phyloP scores from a whole-genome alignment of 768 basidiomycete species.

The Lactarius hengduanensis region DNA sequence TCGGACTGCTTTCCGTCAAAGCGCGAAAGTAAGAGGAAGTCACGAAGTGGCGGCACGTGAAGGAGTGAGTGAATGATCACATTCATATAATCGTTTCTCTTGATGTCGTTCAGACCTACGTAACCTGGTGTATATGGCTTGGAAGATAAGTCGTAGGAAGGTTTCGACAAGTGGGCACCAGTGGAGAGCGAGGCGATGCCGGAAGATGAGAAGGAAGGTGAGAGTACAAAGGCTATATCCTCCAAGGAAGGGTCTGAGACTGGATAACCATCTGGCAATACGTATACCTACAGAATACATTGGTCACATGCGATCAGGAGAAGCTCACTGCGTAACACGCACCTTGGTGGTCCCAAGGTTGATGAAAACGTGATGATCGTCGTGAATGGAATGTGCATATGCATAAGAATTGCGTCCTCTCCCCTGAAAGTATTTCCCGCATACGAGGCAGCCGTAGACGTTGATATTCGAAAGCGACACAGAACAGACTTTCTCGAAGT shows the following conservation, averaged over 20 bases:
- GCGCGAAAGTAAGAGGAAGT: slow-evolving; percentile 77
- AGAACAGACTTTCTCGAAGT: slow-evolving; percentile 99
- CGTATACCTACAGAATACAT: slow-evolving; percentile 70
- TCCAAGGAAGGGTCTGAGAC: slow-evolving; percentile 96
- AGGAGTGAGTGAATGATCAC: slow-evolving; percentile 92
- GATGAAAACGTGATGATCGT: slow-evolving; percentile 98
- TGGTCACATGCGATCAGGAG: slow-evolving; percentile 3
- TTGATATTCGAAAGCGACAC: slow-evolving; percentile 96
- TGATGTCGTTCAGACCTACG: slow-evolving; percentile 97
- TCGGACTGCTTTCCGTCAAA: slow-evolving; percentile 78
- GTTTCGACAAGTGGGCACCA: slow-evolving; percentile 58
- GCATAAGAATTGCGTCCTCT: slow-evolving; percentile 92
- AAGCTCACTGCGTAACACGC: slow-evolving; percentile 29
- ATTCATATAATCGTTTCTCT: slow-evolving; percentile 96
- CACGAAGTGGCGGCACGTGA: slow-evolving; percentile 86
- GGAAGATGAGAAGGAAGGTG: slow-evolving; percentile 75
- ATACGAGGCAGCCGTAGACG: slow-evolving; percentile 95
- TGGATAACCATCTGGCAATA: slow-evolving; percentile 94
- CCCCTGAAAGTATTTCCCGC: slow-evolving; percentile 99
- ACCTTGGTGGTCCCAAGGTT: slow-evolving; percentile 94
- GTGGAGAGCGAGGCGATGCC: slow-evolving; percentile 57
- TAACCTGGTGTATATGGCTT: slow-evolving; percentile 90
- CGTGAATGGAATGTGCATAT: slow-evolving; percentile 95
- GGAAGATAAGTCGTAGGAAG: slow-evolving; percentile 80
- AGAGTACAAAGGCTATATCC: slow-evolving; percentile 89